Evolutionary conservation across 805 yeast species (phyloP).

Genomic region (Kodamaea jinghongensis): DNA sequence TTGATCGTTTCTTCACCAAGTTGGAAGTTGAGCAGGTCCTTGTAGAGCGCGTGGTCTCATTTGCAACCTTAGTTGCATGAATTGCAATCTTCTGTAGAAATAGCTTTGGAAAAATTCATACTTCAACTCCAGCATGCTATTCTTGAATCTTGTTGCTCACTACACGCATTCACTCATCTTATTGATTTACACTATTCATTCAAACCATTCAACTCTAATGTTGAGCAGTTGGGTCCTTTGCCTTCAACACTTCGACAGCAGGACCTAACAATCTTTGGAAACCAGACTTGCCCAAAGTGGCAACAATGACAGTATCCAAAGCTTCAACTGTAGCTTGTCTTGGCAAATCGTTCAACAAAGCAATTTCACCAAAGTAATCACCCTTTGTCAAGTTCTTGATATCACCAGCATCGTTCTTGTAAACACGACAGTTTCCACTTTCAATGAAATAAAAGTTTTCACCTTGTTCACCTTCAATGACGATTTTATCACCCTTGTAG

Average conservation of each 20-base stretch:
- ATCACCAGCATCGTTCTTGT: conserved; percentile 58
- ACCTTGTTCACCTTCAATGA: conserved; percentile 75
- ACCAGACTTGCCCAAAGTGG: conserved; percentile 88
- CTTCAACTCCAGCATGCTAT: no score
- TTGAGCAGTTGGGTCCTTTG: conserved; percentile 71
- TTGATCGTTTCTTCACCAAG: no score
- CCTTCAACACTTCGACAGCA: conserved; percentile 81
- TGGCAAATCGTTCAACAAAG: conserved; percentile 85
- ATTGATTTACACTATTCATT: background rate
- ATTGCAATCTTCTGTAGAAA: no score
- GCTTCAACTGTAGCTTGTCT: conserved; percentile 93
- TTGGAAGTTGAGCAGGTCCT: no score
- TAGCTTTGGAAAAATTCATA: no score
- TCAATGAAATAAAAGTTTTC: conserved; percentile 50
- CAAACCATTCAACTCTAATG: conserved; percentile 1
- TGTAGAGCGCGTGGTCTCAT: no score
- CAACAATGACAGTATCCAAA: conserved; percentile 71
- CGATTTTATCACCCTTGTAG: conserved; percentile 68
- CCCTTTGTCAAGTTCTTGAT: conserved; percentile 67
- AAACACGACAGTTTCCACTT: conserved; percentile 78
- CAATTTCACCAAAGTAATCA: conserved; percentile 96
- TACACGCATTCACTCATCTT: background rate
- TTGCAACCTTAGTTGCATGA: no score
- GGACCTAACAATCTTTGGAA: conserved; percentile 94
- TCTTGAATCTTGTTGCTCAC: no score